Base-by-base conservation (phyloP, 2,329 filamentous ascomycete species). In the Neopestalotiopsis rosae region DNA sequence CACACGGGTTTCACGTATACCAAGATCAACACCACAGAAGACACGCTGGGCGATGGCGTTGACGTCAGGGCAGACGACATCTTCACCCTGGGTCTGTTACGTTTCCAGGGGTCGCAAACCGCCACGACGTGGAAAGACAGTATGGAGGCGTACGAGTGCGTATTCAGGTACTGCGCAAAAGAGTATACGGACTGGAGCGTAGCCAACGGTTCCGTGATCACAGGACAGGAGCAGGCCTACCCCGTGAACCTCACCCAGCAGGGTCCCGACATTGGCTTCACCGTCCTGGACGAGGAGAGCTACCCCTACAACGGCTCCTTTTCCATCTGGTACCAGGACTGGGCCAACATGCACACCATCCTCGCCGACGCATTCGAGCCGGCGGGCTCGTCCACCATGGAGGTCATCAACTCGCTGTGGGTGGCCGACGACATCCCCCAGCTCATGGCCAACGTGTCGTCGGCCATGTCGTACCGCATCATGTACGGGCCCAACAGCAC, bases 401-500 rank as follows among this genome's bases (percentile, higher is more conserved):
- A 20, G 4, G 28, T 61, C 20, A 61, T 20, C 28, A 24, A 14
- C 6, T 24, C 49, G 6, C 64, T 66, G 1, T 57, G 40, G 12
- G 10, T 58, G 6, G 28, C 45, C 5, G n/a, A 20, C 2, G 56
- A 66, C 12, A 58, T 66, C 34, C 30, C 52, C n/a, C 17, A 6
- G 5, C 52, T n/a, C 30, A 45, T 66, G 52, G n/a, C 32, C 32
- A 66, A 45, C 20, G 28, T 66, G 12, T 61, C 65, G 24, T 10
- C 4, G 9, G 34, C 52, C 34, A 59, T 66, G 65, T 61, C 65
- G 32, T 61, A 61, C n/a, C 65, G 52, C 20, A 66, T 66, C 17
- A 30, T 66, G 32, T 32, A 12, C 52, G 65, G 65, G 28, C 65
- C 65, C 14, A 66, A 66, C 52, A 42, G 49, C 49, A 66, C 65